A percentile compares a stretch with the other conserved stretches of the same genome.
These are phyloP conservation scores for Oryza glumipatula DNA, from an alignment of 176 grass and related monocot species.

Conservation along the genomic window DNA sequence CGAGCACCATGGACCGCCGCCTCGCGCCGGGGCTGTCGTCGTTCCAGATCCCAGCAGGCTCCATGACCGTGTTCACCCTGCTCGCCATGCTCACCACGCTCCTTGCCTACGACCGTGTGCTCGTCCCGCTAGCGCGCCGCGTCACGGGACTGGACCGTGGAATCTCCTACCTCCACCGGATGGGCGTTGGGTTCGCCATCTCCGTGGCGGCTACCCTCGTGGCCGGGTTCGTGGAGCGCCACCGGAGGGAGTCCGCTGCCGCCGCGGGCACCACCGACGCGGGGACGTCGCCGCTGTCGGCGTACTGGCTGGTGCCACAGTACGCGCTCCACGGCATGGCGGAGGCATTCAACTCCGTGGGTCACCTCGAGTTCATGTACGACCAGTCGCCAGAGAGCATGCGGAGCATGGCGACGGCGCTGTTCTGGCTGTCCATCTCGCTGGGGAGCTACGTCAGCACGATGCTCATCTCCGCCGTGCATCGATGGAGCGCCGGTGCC, in stretches of 20 bases:
- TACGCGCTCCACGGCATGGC: conserved; percentile 70
- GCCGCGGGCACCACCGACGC: conserved; percentile 45
- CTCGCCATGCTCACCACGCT: conserved; percentile 68
- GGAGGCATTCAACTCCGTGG: conserved; percentile 76
- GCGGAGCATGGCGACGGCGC: conserved; percentile 70
- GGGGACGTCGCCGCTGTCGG: conserved; percentile 53
- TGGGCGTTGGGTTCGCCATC: conserved; percentile 69
- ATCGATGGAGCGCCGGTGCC: conserved; percentile 56
- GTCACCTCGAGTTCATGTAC: conserved; percentile 90
- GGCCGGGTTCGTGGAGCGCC: conserved; percentile 64
- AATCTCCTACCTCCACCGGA: conserved; percentile 77
- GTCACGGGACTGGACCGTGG: conserved; percentile 71
- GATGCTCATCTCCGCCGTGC: conserved; percentile 60
- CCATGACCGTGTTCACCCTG: conserved; percentile 73
- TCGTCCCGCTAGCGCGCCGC: conserved; percentile 63
- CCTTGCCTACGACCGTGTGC: conserved; percentile 61
- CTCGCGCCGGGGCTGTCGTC: conserved; percentile 39
- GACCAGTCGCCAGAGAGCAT: conserved; percentile 93
- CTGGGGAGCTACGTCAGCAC: conserved; percentile 78
- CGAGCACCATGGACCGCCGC: conserved; percentile 85
- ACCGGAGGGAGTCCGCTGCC: conserved; percentile 35
- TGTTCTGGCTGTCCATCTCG: conserved; percentile 84
- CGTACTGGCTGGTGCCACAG: conserved; percentile 83
- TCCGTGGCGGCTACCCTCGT: conserved; percentile 50
- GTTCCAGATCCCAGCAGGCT: conserved; percentile 76